Percentiles rank a stretch among this genome's conserved stretches.
These are phyloP conservation scores for Heliamphora pulchella DNA, from an alignment of 179 eudicot species.

Conservation along the genomic window DNA sequence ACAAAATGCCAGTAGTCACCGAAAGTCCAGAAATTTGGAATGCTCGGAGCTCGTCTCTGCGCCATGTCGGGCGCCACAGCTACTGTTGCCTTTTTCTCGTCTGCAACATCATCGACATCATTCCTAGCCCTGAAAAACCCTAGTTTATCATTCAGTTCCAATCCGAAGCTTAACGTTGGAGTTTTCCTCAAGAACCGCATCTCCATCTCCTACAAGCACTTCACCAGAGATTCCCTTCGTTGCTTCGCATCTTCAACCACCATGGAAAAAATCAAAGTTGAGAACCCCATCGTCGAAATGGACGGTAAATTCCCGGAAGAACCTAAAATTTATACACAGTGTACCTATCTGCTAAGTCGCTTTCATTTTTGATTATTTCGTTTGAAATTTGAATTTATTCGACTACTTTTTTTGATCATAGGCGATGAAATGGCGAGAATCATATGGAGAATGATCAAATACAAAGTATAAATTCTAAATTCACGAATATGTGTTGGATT, in stretches of 20 bases:
- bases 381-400: background rate
- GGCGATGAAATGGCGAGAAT: conserved; percentile 98
- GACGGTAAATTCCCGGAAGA: conserved; percentile 48
- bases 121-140: conserved; percentile 20
- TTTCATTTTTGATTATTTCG: background rate
- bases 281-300: conserved; percentile 92
- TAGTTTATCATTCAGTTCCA: conserved; percentile 17
- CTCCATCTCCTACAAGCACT: conserved; percentile 21
- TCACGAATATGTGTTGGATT: background rate
- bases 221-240: conserved; percentile 46
- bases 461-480: conserved; percentile 40
- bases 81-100: conserved; percentile 12
- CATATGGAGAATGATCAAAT: conserved; percentile 85
- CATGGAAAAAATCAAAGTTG: conserved; percentile 50
- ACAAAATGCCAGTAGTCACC: background rate
- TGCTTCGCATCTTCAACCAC: conserved; percentile 51
- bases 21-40: conserved; percentile 2
- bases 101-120: conserved; percentile 21
- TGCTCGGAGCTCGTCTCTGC: conserved; percentile 35
- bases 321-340: background rate
- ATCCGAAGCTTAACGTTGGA: conserved; percentile 23
- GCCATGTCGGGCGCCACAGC: conserved; percentile 39
- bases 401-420: conserved; percentile 14
- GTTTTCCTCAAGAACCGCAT: conserved; percentile 9
- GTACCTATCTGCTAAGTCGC: background rate